A percentile compares a stretch with the other conserved stretches of the same genome.
These are phyloP conservation scores for Plasmodium relictum DNA, from an alignment of 169 alveolate species.

Conservation along the genomic window DNA sequence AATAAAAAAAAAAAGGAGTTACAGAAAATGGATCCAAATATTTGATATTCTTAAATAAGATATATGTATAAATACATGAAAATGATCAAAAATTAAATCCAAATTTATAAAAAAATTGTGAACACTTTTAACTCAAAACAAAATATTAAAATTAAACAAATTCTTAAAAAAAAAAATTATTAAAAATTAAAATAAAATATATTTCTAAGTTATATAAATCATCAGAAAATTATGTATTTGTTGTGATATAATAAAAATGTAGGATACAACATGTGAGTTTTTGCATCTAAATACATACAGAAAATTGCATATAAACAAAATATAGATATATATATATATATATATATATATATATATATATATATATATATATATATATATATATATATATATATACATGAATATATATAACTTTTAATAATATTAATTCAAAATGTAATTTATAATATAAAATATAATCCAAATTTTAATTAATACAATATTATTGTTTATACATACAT, in stretches of 20 bases:
- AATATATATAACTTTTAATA: no score
- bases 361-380: not conserved
- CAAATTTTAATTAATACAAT: no score
- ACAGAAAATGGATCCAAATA: not conserved
- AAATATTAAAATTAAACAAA: constrained; percentile 6
- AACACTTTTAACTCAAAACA: constrained; percentile 14
- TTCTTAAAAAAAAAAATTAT: constrained; percentile 11
- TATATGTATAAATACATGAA: not conserved
- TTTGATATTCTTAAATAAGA: no score
- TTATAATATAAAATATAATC: no score
- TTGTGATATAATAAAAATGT: not conserved
- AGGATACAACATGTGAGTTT: not conserved
- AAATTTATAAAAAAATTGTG: not conserved
- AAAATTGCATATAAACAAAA: not conserved
- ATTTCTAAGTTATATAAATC: not conserved
- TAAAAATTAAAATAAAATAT: not conserved
- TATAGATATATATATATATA: not conserved
- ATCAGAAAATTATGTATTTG: not conserved
- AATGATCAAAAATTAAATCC: constrained; percentile 5
- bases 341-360: not conserved
- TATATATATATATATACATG: not conserved
- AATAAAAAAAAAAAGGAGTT: not conserved
- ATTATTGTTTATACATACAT: not conserved
- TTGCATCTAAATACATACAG: not conserved
- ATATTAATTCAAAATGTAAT: no score